Conservation (phyloP, 441 rosid species). For the Erodium texanum region DNA sequence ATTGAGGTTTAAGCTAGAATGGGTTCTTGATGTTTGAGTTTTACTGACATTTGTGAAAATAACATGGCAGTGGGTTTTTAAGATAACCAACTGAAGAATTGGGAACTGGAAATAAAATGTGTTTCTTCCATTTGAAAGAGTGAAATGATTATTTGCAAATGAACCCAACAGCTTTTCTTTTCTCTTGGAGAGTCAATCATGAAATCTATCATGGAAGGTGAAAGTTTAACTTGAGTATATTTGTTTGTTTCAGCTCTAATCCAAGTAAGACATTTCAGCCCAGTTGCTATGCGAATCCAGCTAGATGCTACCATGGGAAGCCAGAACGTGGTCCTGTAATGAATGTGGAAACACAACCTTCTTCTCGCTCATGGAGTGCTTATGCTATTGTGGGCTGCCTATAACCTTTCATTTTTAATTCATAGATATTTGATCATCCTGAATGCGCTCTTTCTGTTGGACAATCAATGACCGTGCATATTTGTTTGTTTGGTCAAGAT, state of each 20-base stretch:
- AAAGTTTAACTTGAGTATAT: not conserved
- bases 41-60: not conserved
- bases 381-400: slow-evolving; percentile 43
- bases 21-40: not conserved
- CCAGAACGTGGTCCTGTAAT: slow-evolving; percentile 21
- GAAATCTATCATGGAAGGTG: not conserved
- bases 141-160: not conserved
- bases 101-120: not conserved
- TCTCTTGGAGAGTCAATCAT: not conserved
- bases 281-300: slow-evolving; percentile 37
- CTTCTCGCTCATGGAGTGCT: slow-evolving; percentile 30
- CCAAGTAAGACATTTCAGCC: slow-evolving; percentile 35
- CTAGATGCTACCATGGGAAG: slow-evolving; percentile 25
- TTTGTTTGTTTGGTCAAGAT: not conserved
- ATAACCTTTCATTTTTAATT: slow-evolving; percentile 8
- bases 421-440: slow-evolving; percentile 8
- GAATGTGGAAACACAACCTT: slow-evolving; percentile 23
- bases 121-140: not conserved
- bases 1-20: too few species aligned
- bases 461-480: not conserved
- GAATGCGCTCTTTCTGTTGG: not conserved
- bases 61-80: not conserved
- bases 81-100: not conserved
- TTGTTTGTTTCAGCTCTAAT: slow-evolving; percentile 35
- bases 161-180: not conserved